These are phyloP conservation scores for Gossypium laxum DNA, from an alignment of 441 rosid genomes.

Conservation along the genomic window DNA sequence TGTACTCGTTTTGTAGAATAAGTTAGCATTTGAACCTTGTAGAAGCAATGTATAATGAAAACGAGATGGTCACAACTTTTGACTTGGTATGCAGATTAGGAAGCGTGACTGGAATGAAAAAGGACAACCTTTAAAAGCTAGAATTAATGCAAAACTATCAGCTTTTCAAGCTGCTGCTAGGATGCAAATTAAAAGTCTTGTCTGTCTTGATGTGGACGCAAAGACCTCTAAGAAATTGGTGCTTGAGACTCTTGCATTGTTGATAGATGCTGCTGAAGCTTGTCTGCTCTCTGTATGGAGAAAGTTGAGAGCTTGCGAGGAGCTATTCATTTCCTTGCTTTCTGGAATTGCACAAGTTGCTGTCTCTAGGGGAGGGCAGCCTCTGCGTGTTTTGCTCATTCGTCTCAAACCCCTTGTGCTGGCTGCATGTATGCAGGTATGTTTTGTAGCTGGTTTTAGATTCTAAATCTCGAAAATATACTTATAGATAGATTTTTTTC, in stretches of 20 bases:
- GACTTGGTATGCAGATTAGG: slow-evolving; percentile 53
- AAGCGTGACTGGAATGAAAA: slow-evolving; percentile 91
- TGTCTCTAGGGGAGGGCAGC: slow-evolving; percentile 81
- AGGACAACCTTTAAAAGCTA: slow-evolving; percentile 66
- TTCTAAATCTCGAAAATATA: not conserved
- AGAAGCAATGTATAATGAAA: not conserved
- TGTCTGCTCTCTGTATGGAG: slow-evolving; percentile 90
- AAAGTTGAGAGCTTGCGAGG: slow-evolving; percentile 79
- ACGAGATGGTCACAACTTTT: not conserved
- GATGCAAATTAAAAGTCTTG: slow-evolving; percentile 68
- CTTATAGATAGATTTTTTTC: not conserved
- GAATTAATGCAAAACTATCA: slow-evolving; percentile 68
- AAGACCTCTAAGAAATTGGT: slow-evolving; percentile 76
- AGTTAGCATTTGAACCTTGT: slow-evolving; percentile 8
- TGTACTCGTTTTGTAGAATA: not conserved
- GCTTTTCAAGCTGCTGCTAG: slow-evolving; percentile 77
- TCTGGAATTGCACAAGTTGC: slow-evolving; percentile 77
- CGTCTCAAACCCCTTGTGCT: slow-evolving; percentile 84
- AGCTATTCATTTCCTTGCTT: slow-evolving; percentile 71
- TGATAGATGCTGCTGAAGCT: slow-evolving; percentile 82
- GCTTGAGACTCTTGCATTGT: slow-evolving; percentile 71
- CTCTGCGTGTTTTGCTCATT: slow-evolving; percentile 75
- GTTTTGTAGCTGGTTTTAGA: slow-evolving; percentile 10
- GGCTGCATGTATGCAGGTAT: slow-evolving; percentile 81
- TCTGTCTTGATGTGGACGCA: slow-evolving; percentile 69